Conservation (phyloP, 164 flowering plant species). For the Macadamia tetraphylla region DNA sequence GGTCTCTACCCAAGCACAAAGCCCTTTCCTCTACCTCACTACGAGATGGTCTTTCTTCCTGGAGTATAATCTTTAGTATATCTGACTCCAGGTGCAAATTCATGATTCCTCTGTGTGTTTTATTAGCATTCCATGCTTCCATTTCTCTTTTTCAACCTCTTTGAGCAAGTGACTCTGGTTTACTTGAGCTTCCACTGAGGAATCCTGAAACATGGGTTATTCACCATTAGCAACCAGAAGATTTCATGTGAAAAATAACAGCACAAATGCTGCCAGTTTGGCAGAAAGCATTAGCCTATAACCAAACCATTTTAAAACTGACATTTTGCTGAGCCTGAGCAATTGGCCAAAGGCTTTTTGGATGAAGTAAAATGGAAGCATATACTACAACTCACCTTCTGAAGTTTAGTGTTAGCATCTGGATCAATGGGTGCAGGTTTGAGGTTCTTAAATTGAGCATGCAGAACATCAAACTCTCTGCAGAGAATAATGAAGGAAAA, state of each 20-base stretch:
- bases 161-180: constrained; percentile 14
- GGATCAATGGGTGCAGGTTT: constrained; percentile 20
- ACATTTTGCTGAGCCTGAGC: no score
- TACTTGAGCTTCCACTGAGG: constrained; percentile 20
- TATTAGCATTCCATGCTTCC: constrained; percentile 17
- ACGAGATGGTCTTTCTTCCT: constrained; percentile 62
- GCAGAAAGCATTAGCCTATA: no score
- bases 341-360: no score
- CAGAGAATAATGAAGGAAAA: constrained; percentile 8
- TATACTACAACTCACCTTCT: constrained; percentile 25
- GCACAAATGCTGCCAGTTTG: no score
- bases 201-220: constrained; percentile 32
- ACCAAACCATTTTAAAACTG: no score
- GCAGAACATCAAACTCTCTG: constrained; percentile 71
- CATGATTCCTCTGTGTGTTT: constrained; percentile 53
- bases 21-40: constrained; percentile 43
- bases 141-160: constrained; percentile 18
- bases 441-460: constrained; percentile 28
- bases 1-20: constrained; percentile 32
- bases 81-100: constrained; percentile 82
- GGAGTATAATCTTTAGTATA: constrained; percentile 62
- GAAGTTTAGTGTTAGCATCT: constrained; percentile 15
- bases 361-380: background rate
- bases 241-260: background rate
- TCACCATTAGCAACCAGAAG: constrained; percentile 7